Base-by-base conservation (phyloP, 2,329 filamentous ascomycete species). In the Escovopsis sp. region DNA sequence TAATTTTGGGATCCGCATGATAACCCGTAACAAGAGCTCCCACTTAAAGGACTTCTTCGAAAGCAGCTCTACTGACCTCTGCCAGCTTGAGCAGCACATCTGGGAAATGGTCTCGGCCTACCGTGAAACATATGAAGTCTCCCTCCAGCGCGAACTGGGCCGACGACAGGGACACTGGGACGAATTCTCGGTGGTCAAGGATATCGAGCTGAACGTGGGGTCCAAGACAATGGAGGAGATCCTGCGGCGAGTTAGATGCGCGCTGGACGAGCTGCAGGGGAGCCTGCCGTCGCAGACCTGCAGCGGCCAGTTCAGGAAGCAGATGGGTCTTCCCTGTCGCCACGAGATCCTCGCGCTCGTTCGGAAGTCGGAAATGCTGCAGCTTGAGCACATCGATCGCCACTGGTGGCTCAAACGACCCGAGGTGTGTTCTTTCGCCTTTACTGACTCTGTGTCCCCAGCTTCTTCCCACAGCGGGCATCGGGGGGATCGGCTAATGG, bases 81-180 rank as follows among this genome's bases (percentile, higher is more conserved):
- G 36, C 25, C 36, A 38, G 36, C 36, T 38, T 38, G 36, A 38
- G 25, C 36, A 29, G 25, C 36, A 38, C 36, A 38, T 38, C 36
- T 38, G 36, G 36, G 36, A 38, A 38, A 38, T 38, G 36, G 36
- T 38, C 36, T 27, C 36, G 25, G 20, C 36, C 12, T 29, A 38
- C 36, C 20, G 36, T 20, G 36, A 38, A 38, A 27, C 36, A 10
- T 38, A 29, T 9, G 36, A 38, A 29, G 16, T 38, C 25, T 27
- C 16, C 25, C 36, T 38, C 25, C 36, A 38, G 13, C 20, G 25
- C 12, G 36, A 38, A 29, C 24, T 38, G 16, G 36, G 36, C 36
- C 36, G 36, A 29, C 36, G 25, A 29, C 36, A 38, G 25, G 36
- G 16, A 14, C 36, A 38, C 36, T 38, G 20, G 20, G 36, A 38